A percentile compares a stretch with the other conserved stretches of the same genome.
These are phyloP conservation scores for Globisporangium mamillatum DNA, from an alignment of 352 stramenopile genomes.

Conservation along the genomic window DNA sequence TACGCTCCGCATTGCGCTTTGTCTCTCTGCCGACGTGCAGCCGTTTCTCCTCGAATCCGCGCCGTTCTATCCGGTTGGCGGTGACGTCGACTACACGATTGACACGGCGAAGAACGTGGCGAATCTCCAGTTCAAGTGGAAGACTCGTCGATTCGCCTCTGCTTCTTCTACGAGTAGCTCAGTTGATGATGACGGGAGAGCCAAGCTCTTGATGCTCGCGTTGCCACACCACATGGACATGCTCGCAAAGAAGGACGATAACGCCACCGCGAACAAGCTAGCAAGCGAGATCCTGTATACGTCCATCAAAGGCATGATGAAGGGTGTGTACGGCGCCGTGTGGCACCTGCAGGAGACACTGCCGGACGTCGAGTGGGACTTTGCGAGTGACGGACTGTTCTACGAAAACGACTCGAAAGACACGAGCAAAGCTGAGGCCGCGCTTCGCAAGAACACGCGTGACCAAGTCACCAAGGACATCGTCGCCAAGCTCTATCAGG, in stretches of 20 bases:
- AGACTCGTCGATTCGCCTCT: constrained; percentile 42
- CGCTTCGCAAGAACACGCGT: constrained; percentile 32
- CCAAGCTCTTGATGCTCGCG: constrained; percentile 70
- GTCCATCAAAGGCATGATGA: constrained; percentile 73
- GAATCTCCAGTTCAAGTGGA: constrained; percentile 60
- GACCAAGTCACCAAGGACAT: constrained; percentile 34
- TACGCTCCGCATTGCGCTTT: constrained; percentile 52
- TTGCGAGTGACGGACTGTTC: constrained; percentile 53
- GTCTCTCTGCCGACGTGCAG: constrained; percentile 31
- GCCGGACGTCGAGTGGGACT: constrained; percentile 61
- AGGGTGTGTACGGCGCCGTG: constrained; percentile 49
- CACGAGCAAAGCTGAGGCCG: constrained; percentile 19
- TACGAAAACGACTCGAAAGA: constrained; percentile 29
- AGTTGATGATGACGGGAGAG: constrained; percentile 3
- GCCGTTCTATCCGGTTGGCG: constrained; percentile 52
- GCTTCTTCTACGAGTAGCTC: constrained; percentile 16
- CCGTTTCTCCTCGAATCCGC: constrained; percentile 59
- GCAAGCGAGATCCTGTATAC: constrained; percentile 53
- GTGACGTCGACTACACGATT: constrained; percentile 44
- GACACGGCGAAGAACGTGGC: constrained; percentile 27
- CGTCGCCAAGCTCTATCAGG: constrained; percentile 35
- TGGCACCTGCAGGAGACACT: constrained; percentile 71
- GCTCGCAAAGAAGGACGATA: constrained; percentile 23
- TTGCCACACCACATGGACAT: constrained; percentile 72
- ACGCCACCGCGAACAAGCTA: constrained; percentile 26